Conservation (phyloP, 2,329 filamentous ascomycete species). For the Colletotrichum aenigma region DNA sequence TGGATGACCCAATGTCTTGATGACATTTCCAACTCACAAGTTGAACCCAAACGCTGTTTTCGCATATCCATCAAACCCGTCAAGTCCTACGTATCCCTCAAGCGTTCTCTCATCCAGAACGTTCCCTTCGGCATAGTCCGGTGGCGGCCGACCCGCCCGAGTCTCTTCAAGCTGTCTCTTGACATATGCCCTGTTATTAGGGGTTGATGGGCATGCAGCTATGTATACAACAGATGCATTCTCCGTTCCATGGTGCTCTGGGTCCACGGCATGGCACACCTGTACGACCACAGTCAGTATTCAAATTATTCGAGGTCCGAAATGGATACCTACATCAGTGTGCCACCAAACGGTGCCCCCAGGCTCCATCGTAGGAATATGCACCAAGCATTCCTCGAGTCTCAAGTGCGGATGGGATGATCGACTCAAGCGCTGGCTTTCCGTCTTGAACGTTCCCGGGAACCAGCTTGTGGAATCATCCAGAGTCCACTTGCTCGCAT, state of each 20-base stretch:
- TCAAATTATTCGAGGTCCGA: neutral
- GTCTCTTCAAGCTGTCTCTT: constrained; percentile 27
- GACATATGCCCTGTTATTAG: constrained; percentile 26
- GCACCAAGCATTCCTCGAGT: constrained; percentile 38
- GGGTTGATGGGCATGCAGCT: constrained; percentile 37
- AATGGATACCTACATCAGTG: constrained; percentile 34
- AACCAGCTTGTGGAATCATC: constrained; percentile 35
- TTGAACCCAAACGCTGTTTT: constrained; percentile 7
- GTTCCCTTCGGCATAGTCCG: constrained; percentile 45
- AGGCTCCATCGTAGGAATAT: constrained; percentile 39
- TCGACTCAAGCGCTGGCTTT: constrained; percentile 39
- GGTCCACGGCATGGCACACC: constrained; percentile 43
- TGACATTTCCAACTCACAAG: neutral
- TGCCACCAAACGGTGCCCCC: constrained; percentile 48
- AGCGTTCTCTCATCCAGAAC: constrained; percentile 17
- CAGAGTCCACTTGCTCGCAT: constrained; percentile 39
- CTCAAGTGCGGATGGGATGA: constrained; percentile 41
- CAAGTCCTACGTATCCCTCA: constrained; percentile 5
- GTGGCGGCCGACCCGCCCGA: constrained; percentile 43
- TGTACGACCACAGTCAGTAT: neutral
- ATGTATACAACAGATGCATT: constrained; percentile 39
- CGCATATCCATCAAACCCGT: neutral
- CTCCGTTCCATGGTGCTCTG: constrained; percentile 35
- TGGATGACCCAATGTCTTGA: neutral
- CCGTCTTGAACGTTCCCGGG: constrained; percentile 36